Evolutionary conservation across 2,329 filamentous ascomycete species (phyloP).

Genomic region (Epichloe festucae): DNA sequence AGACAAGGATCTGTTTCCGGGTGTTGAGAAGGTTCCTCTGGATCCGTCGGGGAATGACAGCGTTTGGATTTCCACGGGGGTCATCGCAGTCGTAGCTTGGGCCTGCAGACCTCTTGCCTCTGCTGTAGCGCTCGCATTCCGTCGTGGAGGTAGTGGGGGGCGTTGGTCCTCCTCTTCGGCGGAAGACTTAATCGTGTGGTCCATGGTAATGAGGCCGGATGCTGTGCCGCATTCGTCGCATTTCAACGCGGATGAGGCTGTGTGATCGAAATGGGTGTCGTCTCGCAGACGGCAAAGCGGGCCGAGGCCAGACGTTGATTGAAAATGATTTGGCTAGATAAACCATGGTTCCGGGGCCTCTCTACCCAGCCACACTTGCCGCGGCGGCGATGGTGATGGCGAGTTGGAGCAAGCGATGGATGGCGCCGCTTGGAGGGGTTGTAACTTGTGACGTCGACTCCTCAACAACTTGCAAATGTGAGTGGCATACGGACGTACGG

Average conservation of each 20-base stretch:
- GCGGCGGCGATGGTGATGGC: not conserved
- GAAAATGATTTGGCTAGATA: not conserved
- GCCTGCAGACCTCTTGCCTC: constrained; percentile 36
- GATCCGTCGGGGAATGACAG: constrained; percentile 59
- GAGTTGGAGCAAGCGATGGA: not conserved
- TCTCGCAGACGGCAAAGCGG: not conserved
- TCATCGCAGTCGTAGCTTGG: constrained; percentile 73
- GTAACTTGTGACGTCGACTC: not conserved
- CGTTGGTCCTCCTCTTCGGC: constrained; percentile 29
- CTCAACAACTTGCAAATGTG: not conserved
- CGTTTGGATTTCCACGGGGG: constrained; percentile 65
- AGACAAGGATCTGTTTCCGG: constrained; percentile 21
- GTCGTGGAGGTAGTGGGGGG: constrained; percentile 44
- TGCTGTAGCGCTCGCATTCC: constrained; percentile 22
- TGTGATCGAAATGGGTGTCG: not conserved
- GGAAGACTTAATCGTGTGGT: constrained; percentile 14
- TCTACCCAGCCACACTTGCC: not conserved
- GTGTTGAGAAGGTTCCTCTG: constrained; percentile 46
- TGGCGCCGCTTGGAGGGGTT: not conserved
- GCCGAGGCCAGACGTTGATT: not conserved
- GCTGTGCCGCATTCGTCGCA: constrained; percentile 11
- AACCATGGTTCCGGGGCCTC: not conserved
- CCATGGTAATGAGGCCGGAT: constrained; percentile 14
- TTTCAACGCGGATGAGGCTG: constrained; percentile 12
- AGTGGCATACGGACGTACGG: not conserved